A percentile compares a stretch with the other conserved stretches of the same genome.
Evolutionary conservation across 192 early-diverging fungal species (phyloP).

Genomic region (Fimicolochytrium jonesii): DNA sequence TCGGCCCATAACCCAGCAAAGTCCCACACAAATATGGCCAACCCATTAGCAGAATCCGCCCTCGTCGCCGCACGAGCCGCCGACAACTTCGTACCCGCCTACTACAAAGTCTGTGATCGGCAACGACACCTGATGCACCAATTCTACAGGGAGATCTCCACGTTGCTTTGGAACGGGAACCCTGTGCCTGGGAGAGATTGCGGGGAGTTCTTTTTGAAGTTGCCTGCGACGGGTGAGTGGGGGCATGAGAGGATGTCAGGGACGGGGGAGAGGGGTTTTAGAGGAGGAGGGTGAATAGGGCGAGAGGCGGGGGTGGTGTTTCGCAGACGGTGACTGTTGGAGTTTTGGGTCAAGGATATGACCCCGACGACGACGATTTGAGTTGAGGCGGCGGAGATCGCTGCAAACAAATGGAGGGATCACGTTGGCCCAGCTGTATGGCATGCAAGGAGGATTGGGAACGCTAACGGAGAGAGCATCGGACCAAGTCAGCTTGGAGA

Average conservation of each 20-base stretch:
- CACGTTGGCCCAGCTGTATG: too few relatives aligned
- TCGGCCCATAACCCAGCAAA: neutral
- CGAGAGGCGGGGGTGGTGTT: too few relatives aligned
- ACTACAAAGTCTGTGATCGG: conserved; percentile 37
- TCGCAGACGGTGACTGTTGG: too few relatives aligned
- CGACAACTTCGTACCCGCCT: conserved; percentile 29
- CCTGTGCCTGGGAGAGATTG: conserved; percentile 24
- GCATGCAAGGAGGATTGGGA: too few relatives aligned
- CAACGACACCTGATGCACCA: conserved; percentile 39
- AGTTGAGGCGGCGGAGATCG: too few relatives aligned
- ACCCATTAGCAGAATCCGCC: neutral
- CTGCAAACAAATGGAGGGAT: too few relatives aligned
- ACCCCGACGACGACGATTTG: too few relatives aligned
- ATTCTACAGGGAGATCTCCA: conserved; percentile 36
- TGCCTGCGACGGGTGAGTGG: conserved; percentile 34
- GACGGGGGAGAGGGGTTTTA: neutral
- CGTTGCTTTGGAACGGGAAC: conserved; percentile 41
- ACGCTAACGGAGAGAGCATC: too few relatives aligned
- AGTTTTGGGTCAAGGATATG: too few relatives aligned
- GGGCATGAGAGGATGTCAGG: neutral
- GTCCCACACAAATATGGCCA: neutral
- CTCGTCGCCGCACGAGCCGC: conserved; percentile 19
- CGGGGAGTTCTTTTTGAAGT: conserved; percentile 27
- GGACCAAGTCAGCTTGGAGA: too few relatives aligned
- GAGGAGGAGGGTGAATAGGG: too few relatives aligned